phyloP scores from a whole-genome alignment of 2,329 filamentous ascomycete genomes.

The Aureobasidium sp. region DNA sequence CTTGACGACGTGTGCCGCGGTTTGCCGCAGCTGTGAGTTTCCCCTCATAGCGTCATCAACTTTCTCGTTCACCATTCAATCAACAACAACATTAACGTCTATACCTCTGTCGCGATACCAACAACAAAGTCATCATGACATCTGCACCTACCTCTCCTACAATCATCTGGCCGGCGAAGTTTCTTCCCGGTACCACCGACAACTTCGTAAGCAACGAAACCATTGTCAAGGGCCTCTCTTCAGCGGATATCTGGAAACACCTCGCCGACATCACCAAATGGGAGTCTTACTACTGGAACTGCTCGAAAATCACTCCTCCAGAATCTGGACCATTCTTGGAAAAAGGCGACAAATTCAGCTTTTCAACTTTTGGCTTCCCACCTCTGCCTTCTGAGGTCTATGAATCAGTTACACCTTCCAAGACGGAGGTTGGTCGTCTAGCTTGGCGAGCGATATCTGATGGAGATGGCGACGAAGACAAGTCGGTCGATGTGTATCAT shows the following conservation, averaged over 20 bases:
- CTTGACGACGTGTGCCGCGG: too few relatives aligned
- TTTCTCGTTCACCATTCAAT: background rate
- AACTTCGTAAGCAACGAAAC: conserved; percentile 29
- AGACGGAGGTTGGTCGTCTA: conserved; percentile 15
- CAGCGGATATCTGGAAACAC: conserved; percentile 24
- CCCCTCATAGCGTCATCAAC: background rate
- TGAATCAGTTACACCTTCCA: conserved; percentile 17
- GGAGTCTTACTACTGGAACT: conserved; percentile 28
- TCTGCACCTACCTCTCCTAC: conserved; percentile 14
- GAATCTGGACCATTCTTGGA: conserved; percentile 18
- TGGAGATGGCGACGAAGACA: conserved; percentile 17
- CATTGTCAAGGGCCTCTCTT: conserved; percentile 21
- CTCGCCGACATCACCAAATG: conserved; percentile 27
- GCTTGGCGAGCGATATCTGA: conserved; percentile 19
- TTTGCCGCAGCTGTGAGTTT: background rate
- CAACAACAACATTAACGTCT: background rate
- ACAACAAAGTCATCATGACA: background rate
- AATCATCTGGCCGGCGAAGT: conserved; percentile 26
- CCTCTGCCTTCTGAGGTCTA: conserved; percentile 22
- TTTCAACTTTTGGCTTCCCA: conserved; percentile 29
- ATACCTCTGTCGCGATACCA: background rate
- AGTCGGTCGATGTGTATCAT: conserved; percentile 27
- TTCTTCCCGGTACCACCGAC: conserved; percentile 28
- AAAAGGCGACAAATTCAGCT: conserved; percentile 24
- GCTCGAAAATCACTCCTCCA: conserved; percentile 23